phyloP scores from a whole-genome alignment of 148 eudicot genomes.

The Talinum fruticosum region DNA sequence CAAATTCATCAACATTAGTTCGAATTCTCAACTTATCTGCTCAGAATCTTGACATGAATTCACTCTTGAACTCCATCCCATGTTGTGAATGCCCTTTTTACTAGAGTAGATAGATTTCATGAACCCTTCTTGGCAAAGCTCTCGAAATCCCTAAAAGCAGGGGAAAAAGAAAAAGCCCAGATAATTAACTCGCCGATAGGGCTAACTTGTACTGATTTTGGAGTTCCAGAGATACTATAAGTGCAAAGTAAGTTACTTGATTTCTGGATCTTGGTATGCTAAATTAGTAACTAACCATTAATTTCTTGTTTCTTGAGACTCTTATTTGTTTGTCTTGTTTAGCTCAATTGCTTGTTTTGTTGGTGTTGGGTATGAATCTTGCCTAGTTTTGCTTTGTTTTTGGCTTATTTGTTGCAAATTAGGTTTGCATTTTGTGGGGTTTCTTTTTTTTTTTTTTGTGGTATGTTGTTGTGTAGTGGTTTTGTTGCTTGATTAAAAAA shows the following conservation, averaged over 20 bases:
- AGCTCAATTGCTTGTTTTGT: background rate
- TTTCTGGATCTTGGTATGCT: conserved; percentile 16
- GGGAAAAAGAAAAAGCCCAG: background rate
- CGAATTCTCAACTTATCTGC: background rate
- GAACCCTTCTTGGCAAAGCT: background rate
- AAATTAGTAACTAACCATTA: background rate
- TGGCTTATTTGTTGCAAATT: background rate
- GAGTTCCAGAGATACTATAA: conserved; percentile 19
- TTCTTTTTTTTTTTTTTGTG: background rate
- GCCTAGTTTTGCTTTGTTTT: background rate
- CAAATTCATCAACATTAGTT: background rate
- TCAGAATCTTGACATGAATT: background rate
- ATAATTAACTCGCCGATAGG: background rate
- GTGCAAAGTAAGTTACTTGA: conserved; percentile 13
- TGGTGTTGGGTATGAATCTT: background rate
- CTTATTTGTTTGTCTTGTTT: background rate
- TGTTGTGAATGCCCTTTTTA: background rate
- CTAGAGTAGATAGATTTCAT: background rate
- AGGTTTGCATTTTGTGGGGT: background rate
- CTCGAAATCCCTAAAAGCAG: conserved; percentile 20
- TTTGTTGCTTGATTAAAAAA: background rate
- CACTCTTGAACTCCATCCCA: background rate
- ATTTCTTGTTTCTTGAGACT: background rate
- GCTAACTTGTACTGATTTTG: background rate
- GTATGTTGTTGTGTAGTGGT: background rate